A percentile compares a stretch with the other conserved stretches of the same genome.
Conservation (phyloP, 306 rosid species). For the Dryas drummondii region DNA sequence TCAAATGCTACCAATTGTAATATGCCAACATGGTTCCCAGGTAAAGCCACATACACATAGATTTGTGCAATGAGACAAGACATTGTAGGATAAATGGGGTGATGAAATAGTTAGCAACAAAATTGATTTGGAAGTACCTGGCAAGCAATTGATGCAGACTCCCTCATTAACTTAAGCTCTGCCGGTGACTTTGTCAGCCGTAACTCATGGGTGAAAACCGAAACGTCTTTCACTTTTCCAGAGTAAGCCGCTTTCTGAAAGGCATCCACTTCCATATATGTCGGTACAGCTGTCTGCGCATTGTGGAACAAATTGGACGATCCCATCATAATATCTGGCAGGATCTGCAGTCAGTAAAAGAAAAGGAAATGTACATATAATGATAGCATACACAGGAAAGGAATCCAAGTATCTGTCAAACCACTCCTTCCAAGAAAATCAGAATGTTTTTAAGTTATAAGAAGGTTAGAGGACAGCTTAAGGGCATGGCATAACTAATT, state of each 20-base stretch:
- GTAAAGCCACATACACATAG: not conserved
- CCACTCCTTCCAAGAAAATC: not conserved
- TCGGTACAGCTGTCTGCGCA: constrained; percentile 58
- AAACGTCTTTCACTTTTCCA: constrained; percentile 54
- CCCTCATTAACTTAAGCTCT: constrained; percentile 83
- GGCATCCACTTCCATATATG: constrained; percentile 62
- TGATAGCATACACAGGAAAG: constrained; percentile 1
- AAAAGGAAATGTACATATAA: constrained; percentile 13
- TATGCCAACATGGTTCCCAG: not conserved
- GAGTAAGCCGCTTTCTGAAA: constrained; percentile 52
- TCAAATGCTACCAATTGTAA: not conserved
- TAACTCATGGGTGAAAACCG: constrained; percentile 59
- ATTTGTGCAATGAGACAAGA: not conserved
- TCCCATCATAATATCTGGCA: constrained; percentile 66
- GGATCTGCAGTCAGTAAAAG: constrained; percentile 68
- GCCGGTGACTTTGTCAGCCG: constrained; percentile 89
- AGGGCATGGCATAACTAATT: not conserved
- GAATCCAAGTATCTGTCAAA: not conserved
- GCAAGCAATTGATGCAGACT: constrained; percentile 88
- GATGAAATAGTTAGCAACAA: not conserved
- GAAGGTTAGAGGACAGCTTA: not conserved
- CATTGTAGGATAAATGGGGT: not conserved
- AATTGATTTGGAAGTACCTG: constrained; percentile 53
- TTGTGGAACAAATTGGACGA: constrained; percentile 78
- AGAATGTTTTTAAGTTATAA: not conserved